A percentile compares a stretch with the other conserved stretches of the same genome.
phyloP scores from a whole-genome alignment of 2,329 filamentous ascomycete genomes.

The Exophiala sp. region DNA sequence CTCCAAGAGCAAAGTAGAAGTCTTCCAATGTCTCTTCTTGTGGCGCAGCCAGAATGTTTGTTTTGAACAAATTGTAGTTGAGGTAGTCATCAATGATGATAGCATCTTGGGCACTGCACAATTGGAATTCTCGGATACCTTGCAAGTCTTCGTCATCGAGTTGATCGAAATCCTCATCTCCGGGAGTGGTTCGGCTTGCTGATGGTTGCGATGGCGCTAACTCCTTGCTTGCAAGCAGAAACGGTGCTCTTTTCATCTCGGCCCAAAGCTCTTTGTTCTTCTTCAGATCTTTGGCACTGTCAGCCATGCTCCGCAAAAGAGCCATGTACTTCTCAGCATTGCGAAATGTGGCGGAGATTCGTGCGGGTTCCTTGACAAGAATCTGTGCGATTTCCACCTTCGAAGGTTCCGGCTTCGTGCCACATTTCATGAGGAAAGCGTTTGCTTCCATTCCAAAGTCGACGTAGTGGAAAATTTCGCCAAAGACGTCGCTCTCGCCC shows the following conservation, averaged over 20 bases:
- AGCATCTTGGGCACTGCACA: conserved; percentile 68
- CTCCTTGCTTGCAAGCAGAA: conserved; percentile 81
- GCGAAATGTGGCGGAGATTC: conserved; percentile 75
- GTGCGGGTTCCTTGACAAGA: conserved; percentile 77
- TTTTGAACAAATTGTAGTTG: conserved; percentile 83
- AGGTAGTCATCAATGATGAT: conserved; percentile 85
- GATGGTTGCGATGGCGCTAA: conserved; percentile 41
- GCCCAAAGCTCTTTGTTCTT: conserved; percentile 74
- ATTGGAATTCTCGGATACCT: conserved; percentile 71
- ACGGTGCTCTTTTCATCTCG: conserved; percentile 70
- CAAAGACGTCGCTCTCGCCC: conserved; percentile 68
- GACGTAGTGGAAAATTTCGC: conserved; percentile 93
- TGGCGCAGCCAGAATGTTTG: conserved; percentile 77
- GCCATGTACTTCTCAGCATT: conserved; percentile 81
- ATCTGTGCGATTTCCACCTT: conserved; percentile 79
- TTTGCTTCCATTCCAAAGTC: conserved; percentile 89
- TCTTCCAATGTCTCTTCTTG: conserved; percentile 83
- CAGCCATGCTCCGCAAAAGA: conserved; percentile 75
- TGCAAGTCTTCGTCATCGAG: conserved; percentile 58
- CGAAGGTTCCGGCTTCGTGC: conserved; percentile 86
- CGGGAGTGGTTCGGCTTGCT: conserved; percentile 37
- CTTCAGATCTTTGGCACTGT: conserved; percentile 66
- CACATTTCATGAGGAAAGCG: conserved; percentile 79
- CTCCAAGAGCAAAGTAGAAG: conserved; percentile 80
- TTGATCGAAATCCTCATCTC: conserved; percentile 39